These are phyloP conservation scores for Persicaria tinctoria DNA, from an alignment of 148 eudicot species.

Conservation along the genomic window DNA sequence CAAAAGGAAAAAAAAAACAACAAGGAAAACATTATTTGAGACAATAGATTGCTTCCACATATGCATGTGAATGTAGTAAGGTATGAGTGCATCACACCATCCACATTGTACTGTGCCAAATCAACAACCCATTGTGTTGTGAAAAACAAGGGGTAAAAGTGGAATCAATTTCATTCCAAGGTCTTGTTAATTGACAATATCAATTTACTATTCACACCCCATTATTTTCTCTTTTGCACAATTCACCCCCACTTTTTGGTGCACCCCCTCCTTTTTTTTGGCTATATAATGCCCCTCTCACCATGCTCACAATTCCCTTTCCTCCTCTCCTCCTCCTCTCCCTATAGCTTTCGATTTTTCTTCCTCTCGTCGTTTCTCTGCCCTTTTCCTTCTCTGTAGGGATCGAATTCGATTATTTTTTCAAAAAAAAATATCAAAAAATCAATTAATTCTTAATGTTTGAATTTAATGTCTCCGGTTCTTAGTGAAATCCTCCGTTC, in stretches of 20 bases:
- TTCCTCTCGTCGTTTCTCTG: background rate
- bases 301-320: conserved; percentile 22
- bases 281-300: background rate
- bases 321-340: conserved; percentile 19
- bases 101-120: too few species aligned
- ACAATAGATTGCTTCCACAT: too few species aligned
- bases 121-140: too few species aligned
- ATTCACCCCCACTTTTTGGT: background rate
- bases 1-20: too few species aligned
- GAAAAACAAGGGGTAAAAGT: too few species aligned
- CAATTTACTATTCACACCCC: background rate
- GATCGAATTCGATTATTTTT: background rate
- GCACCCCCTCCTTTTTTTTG: background rate
- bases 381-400: conserved; percentile 6
- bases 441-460: conserved; percentile 26
- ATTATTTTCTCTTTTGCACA: background rate
- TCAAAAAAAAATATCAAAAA: background rate
- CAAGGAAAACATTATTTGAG: too few species aligned
- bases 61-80: too few species aligned
- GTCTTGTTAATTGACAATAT: background rate
- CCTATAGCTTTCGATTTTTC: background rate
- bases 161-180: background rate
- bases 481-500: conserved; percentile 62
- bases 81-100: too few species aligned
- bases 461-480: conserved; percentile 49